Conservation (phyloP, 1,284 basidiomycete genomes). For the Coniophora puteana region DNA sequence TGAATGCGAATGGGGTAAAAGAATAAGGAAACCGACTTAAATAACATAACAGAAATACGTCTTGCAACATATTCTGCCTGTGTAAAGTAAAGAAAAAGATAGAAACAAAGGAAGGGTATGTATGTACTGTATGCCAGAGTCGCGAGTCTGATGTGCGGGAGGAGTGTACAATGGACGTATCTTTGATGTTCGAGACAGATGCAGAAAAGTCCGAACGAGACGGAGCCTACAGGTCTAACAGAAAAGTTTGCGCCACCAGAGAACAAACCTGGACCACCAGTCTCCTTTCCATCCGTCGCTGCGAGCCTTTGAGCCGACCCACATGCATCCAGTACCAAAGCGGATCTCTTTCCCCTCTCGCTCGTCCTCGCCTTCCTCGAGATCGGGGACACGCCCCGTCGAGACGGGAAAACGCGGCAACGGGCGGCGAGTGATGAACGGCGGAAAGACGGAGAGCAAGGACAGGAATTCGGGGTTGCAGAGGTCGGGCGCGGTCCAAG, state of each 20-base stretch:
- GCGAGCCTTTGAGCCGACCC: constrained; percentile 55
- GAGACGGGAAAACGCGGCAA: constrained; percentile 58
- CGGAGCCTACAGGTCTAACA: constrained; percentile 36
- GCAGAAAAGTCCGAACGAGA: too few relatives aligned
- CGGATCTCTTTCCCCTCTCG: constrained; percentile 50
- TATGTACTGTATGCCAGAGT: constrained; percentile 25
- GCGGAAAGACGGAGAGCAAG: constrained; percentile 63
- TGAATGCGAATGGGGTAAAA: too few relatives aligned
- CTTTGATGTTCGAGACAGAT: too few relatives aligned
- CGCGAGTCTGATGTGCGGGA: constrained; percentile 8
- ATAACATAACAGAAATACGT: too few relatives aligned
- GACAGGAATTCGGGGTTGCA: constrained; percentile 60
- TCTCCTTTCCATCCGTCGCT: constrained; percentile 61
- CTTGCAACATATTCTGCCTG: too few relatives aligned
- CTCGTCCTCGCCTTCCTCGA: constrained; percentile 62
- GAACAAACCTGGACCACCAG: constrained; percentile 69
- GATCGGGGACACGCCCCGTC: constrained; percentile 38
- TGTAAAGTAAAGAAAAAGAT: too few relatives aligned
- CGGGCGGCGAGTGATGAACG: constrained; percentile 59
- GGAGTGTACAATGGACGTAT: constrained; percentile 11
- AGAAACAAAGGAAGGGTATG: constrained; percentile 32
- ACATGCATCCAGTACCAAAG: constrained; percentile 72
- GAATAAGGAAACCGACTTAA: too few relatives aligned
- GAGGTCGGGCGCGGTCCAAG: constrained; percentile 70
- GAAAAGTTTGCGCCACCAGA: constrained; percentile 70